These are phyloP conservation scores for Pholiota conissans DNA, from an alignment of 768 basidiomycete species.

Conservation along the genomic window DNA sequence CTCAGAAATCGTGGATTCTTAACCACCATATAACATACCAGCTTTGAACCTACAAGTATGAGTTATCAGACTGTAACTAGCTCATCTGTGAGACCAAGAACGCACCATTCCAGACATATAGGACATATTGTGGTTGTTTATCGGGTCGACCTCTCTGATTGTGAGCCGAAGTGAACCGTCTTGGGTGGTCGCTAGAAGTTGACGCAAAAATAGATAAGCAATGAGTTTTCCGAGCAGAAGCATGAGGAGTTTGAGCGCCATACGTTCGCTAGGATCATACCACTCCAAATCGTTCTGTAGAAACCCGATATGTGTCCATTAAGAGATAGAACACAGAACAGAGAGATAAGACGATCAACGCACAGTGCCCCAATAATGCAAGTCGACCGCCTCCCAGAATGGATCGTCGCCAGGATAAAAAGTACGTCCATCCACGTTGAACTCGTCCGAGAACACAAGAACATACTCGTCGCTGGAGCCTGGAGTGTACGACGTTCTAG, in stretches of 20 bases:
- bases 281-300: constrained; percentile 63
- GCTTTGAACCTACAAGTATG: constrained; percentile 25
- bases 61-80: not conserved
- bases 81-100: constrained; percentile 6
- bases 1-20: not conserved
- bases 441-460: constrained; percentile 66
- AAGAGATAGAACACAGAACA: no score
- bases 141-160: constrained; percentile 44
- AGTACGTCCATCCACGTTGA: constrained; percentile 60
- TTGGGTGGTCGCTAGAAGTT: constrained; percentile 55
- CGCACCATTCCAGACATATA: constrained; percentile 48
- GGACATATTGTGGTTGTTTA: constrained; percentile 58
- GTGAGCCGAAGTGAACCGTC: constrained; percentile 70
- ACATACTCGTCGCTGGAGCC: constrained; percentile 36
- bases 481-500: constrained; percentile 48
- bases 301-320: not conserved
- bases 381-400: constrained; percentile 47
- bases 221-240: not conserved
- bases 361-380: constrained; percentile 59
- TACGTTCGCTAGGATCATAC: constrained; percentile 53
- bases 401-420: constrained; percentile 64
- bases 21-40: constrained; percentile 17
- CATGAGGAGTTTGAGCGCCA: not conserved
- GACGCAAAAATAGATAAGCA: no score
- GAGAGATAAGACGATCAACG: constrained; percentile 16